A percentile compares a stretch with the other conserved stretches of the same genome.
phyloP scores from a whole-genome alignment of 164 flowering plant genomes.

The Annona squamosa region DNA sequence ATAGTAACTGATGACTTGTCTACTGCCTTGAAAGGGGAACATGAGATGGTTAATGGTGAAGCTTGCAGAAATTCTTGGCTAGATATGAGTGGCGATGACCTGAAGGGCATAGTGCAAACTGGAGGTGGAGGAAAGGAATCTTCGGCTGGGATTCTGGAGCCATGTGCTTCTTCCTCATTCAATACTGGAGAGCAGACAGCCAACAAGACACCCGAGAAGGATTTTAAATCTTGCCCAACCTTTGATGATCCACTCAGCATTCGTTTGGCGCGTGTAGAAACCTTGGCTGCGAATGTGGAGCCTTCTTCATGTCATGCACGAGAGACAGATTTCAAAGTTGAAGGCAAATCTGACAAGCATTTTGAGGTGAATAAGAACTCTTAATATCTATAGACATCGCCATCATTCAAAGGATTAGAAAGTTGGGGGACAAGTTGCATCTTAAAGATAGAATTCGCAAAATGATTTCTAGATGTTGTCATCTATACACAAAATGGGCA shows the following conservation, averaged over 20 bases:
- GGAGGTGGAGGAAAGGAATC: background rate
- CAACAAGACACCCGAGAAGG: background rate
- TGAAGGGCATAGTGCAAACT: background rate
- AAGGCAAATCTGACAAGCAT: background rate
- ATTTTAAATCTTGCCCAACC: background rate
- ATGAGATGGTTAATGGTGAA: background rate
- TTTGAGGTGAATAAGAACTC: background rate
- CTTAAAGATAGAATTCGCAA: no score
- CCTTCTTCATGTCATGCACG: background rate
- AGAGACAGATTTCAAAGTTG: background rate
- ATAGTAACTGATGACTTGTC: background rate
- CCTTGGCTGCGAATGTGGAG: background rate
- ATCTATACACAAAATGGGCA: no score
- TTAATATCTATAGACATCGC: background rate
- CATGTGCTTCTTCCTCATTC: background rate
- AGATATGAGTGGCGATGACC: background rate
- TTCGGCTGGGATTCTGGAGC: background rate
- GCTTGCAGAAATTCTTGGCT: background rate
- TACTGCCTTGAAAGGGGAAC: background rate
- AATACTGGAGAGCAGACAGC: background rate
- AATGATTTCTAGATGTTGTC: no score
- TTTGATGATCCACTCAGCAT: slow-evolving; percentile 1
- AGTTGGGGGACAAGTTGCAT: no score
- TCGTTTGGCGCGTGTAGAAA: background rate
- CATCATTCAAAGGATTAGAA: background rate